Evolutionary conservation across 306 rosid species (phyloP), one percentile per base, ranked within the genome.

Genomic region (Pterocarpus santalinus): DNA sequence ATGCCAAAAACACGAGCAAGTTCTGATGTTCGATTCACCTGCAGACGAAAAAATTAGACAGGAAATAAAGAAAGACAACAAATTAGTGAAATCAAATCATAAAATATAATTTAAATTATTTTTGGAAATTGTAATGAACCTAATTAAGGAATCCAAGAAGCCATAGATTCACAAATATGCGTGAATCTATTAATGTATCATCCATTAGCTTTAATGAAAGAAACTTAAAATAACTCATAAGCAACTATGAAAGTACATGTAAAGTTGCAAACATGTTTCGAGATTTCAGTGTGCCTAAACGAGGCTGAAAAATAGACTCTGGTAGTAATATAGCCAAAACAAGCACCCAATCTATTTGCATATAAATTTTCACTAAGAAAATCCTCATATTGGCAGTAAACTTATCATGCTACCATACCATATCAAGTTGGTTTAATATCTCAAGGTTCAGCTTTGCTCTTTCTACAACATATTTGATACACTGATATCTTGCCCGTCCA

Each of bases 1-100:
- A 95, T 95, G 83, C 99, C 99, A 84, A 95, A 95, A 17, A 95
- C 95, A 82, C 97, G 99, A 60, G 99, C 99, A 82, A 95, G 97
- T 88, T 93, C 97, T 68, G 97, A 91, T 64, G 97, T 95, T 83
- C 99, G 88, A 89, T 90, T 95, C 71, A 95, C 91, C 97, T 95
- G 91, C 90, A 85, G 68, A 82, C 82, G 56, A 61, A 76, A 67
- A 86, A 71, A 22, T 22, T 53, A 76, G 65, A 39, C 70, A 80
- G 36, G 53, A 82, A 66, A 53, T 79, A 17, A 70, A 72, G 64
- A 71, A 65, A 58, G 39, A 63, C 57, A 55, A 49, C 51, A 64
- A 70, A 79, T 34, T 52, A 47, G 41, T 43, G 80, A 80, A 47
- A 70, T 6, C 55, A 69, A 44, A 79, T 7, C 56, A 15, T 44